Conservation (phyloP, 768 basidiomycete species). For the Panaeolus papilionaceus region DNA sequence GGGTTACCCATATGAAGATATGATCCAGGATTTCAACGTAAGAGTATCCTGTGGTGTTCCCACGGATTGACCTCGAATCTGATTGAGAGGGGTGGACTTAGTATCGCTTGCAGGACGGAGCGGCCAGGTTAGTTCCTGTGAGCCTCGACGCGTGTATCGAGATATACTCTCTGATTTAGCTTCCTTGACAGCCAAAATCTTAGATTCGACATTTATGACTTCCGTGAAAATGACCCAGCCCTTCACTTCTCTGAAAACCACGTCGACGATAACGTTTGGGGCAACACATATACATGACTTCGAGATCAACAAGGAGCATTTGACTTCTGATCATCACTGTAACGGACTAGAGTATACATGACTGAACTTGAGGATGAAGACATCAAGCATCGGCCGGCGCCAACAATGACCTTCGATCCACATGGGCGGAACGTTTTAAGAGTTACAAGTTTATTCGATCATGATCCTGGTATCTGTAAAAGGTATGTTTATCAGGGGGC, state of each 20-base stretch:
- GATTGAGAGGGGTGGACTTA: constrained; percentile 35
- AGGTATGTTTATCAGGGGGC: constrained; percentile 11
- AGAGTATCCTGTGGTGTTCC: constrained; percentile 39
- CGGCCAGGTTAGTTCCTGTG: constrained; percentile 45
- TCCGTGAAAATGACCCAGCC: constrained; percentile 29
- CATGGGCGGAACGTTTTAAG: constrained; percentile 36
- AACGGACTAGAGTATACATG: background rate
- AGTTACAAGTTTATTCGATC: constrained; percentile 29
- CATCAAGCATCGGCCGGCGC: background rate
- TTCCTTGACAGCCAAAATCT: constrained; percentile 33
- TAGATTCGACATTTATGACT: constrained; percentile 39
- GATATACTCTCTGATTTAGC: constrained; percentile 42
- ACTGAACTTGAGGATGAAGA: background rate
- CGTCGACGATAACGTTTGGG: constrained; percentile 17
- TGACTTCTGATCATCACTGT: background rate
- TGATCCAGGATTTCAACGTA: constrained; percentile 48
- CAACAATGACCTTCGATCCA: constrained; percentile 26
- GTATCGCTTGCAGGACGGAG: constrained; percentile 48
- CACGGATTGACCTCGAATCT: constrained; percentile 38
- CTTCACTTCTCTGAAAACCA: constrained; percentile 18
- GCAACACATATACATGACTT: constrained; percentile 2
- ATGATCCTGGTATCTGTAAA: constrained; percentile 16
- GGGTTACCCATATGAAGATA: constrained; percentile 38
- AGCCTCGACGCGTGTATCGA: constrained; percentile 26
- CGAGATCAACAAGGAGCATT: background rate